These are phyloP conservation scores for Pythium dissotocum DNA, from an alignment of 352 stramenopile species.

Conservation along the genomic window DNA sequence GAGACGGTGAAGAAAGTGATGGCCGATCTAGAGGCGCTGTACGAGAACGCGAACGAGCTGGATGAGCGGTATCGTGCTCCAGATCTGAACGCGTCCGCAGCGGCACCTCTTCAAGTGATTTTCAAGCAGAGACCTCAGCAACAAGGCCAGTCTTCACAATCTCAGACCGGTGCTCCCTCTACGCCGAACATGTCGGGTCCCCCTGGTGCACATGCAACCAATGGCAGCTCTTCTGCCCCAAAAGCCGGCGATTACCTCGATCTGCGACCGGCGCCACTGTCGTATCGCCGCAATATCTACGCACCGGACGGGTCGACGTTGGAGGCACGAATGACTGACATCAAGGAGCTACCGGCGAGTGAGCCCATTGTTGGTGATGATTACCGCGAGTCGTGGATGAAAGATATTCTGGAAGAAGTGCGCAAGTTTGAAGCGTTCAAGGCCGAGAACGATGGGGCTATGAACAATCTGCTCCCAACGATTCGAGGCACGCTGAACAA, in stretches of 20 bases:
- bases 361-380: constrained; percentile 54
- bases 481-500: constrained; percentile 58
- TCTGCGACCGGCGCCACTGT: constrained; percentile 50
- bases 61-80: constrained; percentile 45
- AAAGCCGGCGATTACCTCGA: constrained; percentile 63
- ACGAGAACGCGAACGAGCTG: constrained; percentile 45
- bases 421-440: constrained; percentile 59
- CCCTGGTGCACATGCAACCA: not conserved
- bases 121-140: constrained; percentile 83
- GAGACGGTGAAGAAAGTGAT: constrained; percentile 33
- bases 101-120: constrained; percentile 73
- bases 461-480: constrained; percentile 61
- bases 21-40: constrained; percentile 47
- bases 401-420: constrained; percentile 62
- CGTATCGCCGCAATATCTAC: constrained; percentile 74
- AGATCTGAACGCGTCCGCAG: constrained; percentile 31
- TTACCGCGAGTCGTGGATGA: constrained; percentile 55
- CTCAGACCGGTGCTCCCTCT: not conserved
- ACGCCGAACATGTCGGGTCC: not conserved
- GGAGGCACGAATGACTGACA: constrained; percentile 66
- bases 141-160: constrained; percentile 18
- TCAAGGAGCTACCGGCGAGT: constrained; percentile 47
- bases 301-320: constrained; percentile 69
- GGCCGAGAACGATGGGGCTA: constrained; percentile 24
- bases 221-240: not conserved